Conservation (phyloP, 75 land plant genomes). For the Pinus tabuliformis region DNA sequence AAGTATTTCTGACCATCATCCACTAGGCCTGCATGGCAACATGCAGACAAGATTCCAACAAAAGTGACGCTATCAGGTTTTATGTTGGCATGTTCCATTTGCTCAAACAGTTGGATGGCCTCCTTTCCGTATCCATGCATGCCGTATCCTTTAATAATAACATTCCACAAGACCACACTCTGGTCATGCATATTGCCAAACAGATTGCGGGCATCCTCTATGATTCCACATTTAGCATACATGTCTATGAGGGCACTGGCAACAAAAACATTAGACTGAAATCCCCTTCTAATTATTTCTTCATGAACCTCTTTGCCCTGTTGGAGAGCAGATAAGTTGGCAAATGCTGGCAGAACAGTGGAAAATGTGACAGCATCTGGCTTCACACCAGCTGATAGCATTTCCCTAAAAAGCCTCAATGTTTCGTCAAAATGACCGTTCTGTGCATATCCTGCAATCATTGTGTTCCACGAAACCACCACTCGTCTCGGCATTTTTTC, state of each 20-base stretch:
- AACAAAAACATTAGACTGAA: background rate
- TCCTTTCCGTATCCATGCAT: constrained; percentile 17
- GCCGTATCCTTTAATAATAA: constrained; percentile 21
- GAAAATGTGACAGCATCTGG: constrained; percentile 13
- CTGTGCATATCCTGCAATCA: constrained; percentile 14
- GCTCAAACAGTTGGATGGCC: constrained; percentile 18
- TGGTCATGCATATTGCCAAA: background rate
- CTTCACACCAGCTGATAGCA: constrained; percentile 7
- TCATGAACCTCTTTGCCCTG: constrained; percentile 12
- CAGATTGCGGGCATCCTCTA: constrained; percentile 5
- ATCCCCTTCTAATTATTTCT: constrained; percentile 4
- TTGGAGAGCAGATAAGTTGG: background rate
- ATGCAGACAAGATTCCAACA: constrained; percentile 25
- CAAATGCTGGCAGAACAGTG: constrained; percentile 10
- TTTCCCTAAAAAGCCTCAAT: constrained; percentile 7
- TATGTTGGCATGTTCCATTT: constrained; percentile 18
- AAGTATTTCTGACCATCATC: background rate
- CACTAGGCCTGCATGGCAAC: constrained; percentile 18
- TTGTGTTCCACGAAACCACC: constrained; percentile 7
- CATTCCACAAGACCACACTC: constrained; percentile 16
- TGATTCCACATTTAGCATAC: constrained; percentile 15
- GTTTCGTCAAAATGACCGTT: background rate
- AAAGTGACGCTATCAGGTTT: constrained; percentile 21
- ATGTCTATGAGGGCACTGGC: constrained; percentile 10
- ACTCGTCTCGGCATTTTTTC: background rate